Base-by-base conservation (phyloP, 441 rosid genomes). In the Adansonia madagascariensis region DNA sequence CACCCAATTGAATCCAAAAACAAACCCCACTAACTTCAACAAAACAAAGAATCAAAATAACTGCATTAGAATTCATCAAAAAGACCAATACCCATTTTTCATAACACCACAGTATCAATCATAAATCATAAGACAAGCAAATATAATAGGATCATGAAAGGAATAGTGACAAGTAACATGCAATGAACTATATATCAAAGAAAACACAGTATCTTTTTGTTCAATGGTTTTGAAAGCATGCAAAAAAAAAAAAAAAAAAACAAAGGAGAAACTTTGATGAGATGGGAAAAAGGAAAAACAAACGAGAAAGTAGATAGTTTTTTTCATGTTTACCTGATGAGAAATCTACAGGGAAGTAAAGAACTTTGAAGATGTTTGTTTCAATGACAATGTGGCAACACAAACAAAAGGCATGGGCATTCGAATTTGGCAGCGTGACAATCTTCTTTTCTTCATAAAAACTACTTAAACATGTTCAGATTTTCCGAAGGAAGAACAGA, bases 1-100 rank as follows among this genome's bases (percentile, higher is more conserved):
- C 65, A 60, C 80, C 83, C 75, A 81, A 82, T 85, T 77, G 78
- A 83, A 81, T 78, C 76, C 75, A 69, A 84, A 75, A 78, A 62
- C 62, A 77, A 78, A 75, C 56, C 80, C 82, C 78, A 78, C 73
- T 66, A 56, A 61, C 78, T 77, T 56, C 53, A 71, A 78, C 47
- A 71, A 71, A 71, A 67, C 63, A 76, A 74, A 66, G 52, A 68
- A 77, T 71, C 49, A 69, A 46, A 55, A 35, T 39, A 67, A 60
- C 73, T 18, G 6, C 27, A 74, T 79, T 39, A 79, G 55, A 85
- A 85, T 80, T 76, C 69, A 80, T 59, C 78, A 6, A 74, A 82
- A 47, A 70, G 6, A 77, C 61, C 76, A 80, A 78, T 60, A 84
- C 82, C 89, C 88, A 82, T 79, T 79, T 76, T 24, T 53, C 22